Conservation (phyloP, 179 eudicot genomes). For the Patellifolia procumbens region DNA sequence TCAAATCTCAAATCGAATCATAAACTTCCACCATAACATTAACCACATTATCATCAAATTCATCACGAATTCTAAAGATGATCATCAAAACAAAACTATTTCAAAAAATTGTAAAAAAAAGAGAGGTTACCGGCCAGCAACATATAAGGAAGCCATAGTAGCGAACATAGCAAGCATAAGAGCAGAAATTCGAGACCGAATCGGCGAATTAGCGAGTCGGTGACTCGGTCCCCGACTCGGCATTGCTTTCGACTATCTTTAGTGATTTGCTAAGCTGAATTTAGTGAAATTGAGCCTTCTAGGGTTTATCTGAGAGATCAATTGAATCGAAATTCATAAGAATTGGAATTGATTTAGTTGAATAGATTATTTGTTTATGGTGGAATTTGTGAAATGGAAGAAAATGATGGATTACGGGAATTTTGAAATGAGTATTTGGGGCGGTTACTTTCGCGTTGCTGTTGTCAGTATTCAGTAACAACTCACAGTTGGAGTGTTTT, state of each 20-base stretch:
- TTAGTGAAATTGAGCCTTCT: neutral
- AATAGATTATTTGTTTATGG: neutral
- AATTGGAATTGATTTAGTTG: neutral
- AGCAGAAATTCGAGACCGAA: slow-evolving; percentile 51
- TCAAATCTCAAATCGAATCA: neutral
- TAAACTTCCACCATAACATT: slow-evolving; percentile 7
- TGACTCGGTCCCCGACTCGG: slow-evolving; percentile 55
- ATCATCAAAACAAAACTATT: too few species aligned
- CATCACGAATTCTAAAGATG: too few species aligned
- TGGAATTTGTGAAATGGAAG: slow-evolving; percentile 2
- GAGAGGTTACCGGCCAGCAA: slow-evolving; percentile 65
- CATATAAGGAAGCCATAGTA: slow-evolving; percentile 76
- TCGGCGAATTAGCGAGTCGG: slow-evolving; percentile 47
- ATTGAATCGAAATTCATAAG: neutral
- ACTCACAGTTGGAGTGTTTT: slow-evolving; percentile 2
- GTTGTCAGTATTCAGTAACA: slow-evolving; percentile 8
- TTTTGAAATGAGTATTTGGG: neutral
- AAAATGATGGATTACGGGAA: neutral
- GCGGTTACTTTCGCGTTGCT: slow-evolving; percentile 7
- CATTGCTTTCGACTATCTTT: slow-evolving; percentile 37
- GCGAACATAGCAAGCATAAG: slow-evolving; percentile 80
- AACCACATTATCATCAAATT: slow-evolving; percentile 9
- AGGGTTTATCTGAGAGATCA: slow-evolving; percentile 5
- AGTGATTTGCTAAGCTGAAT: neutral
- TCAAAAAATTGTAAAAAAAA: neutral